phyloP scores from a whole-genome alignment of 495 filamentous ascomycete genomes.

The Chaetomium cochliodes region DNA sequence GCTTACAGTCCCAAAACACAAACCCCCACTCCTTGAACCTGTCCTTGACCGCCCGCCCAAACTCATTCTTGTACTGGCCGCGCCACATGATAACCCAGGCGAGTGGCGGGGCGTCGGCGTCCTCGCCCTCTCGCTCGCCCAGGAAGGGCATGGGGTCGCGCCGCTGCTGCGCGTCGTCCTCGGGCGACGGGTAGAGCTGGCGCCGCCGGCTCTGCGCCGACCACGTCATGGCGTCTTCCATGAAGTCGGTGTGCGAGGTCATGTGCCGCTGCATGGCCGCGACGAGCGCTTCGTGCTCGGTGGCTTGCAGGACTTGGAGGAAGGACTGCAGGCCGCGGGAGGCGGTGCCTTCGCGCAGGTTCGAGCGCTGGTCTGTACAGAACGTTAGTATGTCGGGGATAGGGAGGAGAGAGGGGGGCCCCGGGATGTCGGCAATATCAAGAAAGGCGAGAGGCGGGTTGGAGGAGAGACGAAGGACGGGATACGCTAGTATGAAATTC shows the following conservation, averaged over 20 bases:
- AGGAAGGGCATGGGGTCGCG: conserved; percentile 24
- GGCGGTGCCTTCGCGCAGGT: neutral
- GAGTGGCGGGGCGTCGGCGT: conserved; percentile 18
- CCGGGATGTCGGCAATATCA: too few relatives aligned
- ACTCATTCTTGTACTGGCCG: conserved; percentile 23
- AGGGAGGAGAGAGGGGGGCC: neutral
- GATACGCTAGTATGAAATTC: too few relatives aligned
- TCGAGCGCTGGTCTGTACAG: neutral
- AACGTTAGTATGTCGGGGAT: neutral
- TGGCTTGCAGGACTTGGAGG: conserved; percentile 14
- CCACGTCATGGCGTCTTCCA: conserved; percentile 18
- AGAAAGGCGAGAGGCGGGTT: too few relatives aligned
- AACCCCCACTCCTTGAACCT: conserved; percentile 23
- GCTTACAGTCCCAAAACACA: conserved; percentile 31
- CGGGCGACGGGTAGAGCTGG: neutral
- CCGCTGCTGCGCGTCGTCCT: conserved; percentile 6
- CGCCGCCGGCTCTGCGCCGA: neutral
- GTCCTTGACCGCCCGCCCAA: conserved; percentile 16
- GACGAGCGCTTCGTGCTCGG: conserved; percentile 17
- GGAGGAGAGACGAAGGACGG: too few relatives aligned
- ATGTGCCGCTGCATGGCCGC: conserved; percentile 7
- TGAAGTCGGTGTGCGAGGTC: neutral
- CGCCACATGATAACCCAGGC: conserved; percentile 33
- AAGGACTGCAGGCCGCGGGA: conserved; percentile 15
- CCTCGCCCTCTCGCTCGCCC: conserved; percentile 19